Evolutionary conservation across 306 rosid species (phyloP), one percentile per base, ranked within the genome.

Genomic region (Lupinus albus): DNA sequence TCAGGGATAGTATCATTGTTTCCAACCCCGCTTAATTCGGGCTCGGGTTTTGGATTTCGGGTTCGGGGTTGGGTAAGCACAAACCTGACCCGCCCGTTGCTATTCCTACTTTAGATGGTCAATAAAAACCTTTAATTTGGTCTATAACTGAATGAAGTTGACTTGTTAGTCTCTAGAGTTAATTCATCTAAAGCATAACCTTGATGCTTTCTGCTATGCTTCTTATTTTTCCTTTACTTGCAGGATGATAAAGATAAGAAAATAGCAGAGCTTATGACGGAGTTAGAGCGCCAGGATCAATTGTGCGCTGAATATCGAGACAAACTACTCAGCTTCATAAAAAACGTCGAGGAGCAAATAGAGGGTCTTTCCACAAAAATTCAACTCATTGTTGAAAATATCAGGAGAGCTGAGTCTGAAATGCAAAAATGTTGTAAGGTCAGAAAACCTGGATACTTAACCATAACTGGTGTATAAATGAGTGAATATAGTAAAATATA

Each of bases 181-280:
- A 52, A 46, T 65, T 48, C 28, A 49, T 49, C 12, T 50, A 48
- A 54, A 48, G 41, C 28, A 35, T 14, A 60, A 41, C 54, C 38
- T 18, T 55, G 48, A 41, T 15, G 45, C n/a, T 14, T 47, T 15
- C 28, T 47, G 4, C 16, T 14, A 16, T 42, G 0, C 2, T 64
- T 25, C 38, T 6, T 33, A 36, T 36, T 47, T 68, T 58, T 62
- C 41, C 15, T 67, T 13, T 73, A 8, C 53, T 64, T 80, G 81
- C 64, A 89, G 96, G 95, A 86, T 11, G 93, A 87, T 51, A 92
- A 89, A 79, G 95, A 89, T 72, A 82, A 77, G 80, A 92, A 87
- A 75, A 92, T 92, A 67, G 89, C 87, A 41, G 96, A 92, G 59
- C 95, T 92, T 46, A 83, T 82, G 2, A 56, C 50, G 89, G 98